A percentile compares a stretch with the other conserved stretches of the same genome.
These are phyloP conservation scores for Annulohypoxylon moriforme DNA, from an alignment of 495 filamentous ascomycete species.

Conservation along the genomic window DNA sequence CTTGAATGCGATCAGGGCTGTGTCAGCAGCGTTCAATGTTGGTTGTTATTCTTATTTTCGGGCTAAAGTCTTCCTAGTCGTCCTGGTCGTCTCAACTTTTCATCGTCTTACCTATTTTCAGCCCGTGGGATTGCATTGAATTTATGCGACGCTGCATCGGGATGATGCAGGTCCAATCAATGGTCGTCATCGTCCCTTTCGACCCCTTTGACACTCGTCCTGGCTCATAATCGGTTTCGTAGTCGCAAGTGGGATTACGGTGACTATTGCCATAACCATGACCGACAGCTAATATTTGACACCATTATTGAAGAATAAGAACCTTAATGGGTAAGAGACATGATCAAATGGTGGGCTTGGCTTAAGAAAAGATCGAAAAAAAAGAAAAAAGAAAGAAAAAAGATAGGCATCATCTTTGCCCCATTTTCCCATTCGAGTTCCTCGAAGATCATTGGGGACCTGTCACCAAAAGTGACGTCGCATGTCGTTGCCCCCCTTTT, in stretches of 20 bases:
- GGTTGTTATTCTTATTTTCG: conserved; percentile 10
- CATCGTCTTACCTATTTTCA: conserved; percentile 38
- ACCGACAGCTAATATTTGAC: not conserved
- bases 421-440: conserved; percentile 10
- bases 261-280: not conserved
- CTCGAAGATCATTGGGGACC: conserved; percentile 36
- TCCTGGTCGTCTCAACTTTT: conserved; percentile 28
- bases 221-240: conserved; percentile 38
- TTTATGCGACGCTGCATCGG: conserved; percentile 36
- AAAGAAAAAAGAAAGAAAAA: conserved; percentile 12
- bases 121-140: conserved; percentile 45
- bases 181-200: conserved; percentile 3
- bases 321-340: conserved; percentile 9
- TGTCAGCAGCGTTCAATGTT: conserved; percentile 24
- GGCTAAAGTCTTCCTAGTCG: not conserved
- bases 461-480: conserved; percentile 41
- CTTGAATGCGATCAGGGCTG: conserved; percentile 21
- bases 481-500: conserved; percentile 32
- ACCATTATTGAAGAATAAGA: conserved; percentile 20
- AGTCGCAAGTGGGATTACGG: conserved; percentile 18
- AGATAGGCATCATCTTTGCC: conserved; percentile 14
- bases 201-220: conserved; percentile 28
- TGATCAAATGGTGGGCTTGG: conserved; percentile 3
- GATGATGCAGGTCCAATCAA: conserved; percentile 32
- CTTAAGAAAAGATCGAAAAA: not conserved